Percentiles rank a stretch among this genome's conserved stretches.
Evolutionary conservation across 2,329 filamentous ascomycete genomes (phyloP).

Genomic region (Nakataea oryzae): DNA sequence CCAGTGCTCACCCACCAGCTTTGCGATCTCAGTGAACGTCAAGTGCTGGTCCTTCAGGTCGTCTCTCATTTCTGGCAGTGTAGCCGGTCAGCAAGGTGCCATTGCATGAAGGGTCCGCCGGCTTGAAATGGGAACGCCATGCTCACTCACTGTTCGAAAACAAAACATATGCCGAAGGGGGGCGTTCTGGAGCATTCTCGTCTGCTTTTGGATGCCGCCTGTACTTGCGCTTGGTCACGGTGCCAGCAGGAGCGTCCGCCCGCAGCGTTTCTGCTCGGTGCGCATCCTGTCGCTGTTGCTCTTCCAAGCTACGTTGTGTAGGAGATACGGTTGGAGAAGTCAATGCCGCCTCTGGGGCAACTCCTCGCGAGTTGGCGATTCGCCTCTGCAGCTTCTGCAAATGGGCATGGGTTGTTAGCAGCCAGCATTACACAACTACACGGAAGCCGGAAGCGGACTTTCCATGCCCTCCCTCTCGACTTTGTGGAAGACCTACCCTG

Average conservation of each 20-base stretch:
- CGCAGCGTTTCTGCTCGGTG: constrained; percentile 33
- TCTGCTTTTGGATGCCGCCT: constrained; percentile 67
- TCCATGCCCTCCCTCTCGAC: neutral
- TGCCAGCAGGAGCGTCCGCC: constrained; percentile 29
- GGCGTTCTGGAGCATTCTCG: constrained; percentile 68
- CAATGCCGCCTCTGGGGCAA: constrained; percentile 43
- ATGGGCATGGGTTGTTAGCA: neutral
- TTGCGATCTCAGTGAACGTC: constrained; percentile 76
- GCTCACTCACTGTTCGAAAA: constrained; percentile 69
- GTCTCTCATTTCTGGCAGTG: constrained; percentile 58
- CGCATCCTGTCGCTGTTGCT: constrained; percentile 45
- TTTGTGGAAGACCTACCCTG: constrained; percentile 40
- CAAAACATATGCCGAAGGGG: constrained; percentile 74
- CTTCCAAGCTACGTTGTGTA: constrained; percentile 29
- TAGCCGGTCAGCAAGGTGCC: neutral
- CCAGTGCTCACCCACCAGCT: constrained; percentile 74
- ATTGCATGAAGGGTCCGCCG: too few relatives aligned
- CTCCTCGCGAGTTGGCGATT: constrained; percentile 63
- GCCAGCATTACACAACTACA: neutral
- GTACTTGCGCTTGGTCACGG: constrained; percentile 60
- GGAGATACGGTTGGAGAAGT: constrained; percentile 29
- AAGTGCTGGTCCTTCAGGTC: constrained; percentile 65
- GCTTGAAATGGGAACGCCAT: neutral
- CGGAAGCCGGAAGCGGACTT: neutral
- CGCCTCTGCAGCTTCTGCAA: constrained; percentile 69